phyloP scores from a whole-genome alignment of 1,139 yeast species.

The Geotrichum klebahnii region DNA sequence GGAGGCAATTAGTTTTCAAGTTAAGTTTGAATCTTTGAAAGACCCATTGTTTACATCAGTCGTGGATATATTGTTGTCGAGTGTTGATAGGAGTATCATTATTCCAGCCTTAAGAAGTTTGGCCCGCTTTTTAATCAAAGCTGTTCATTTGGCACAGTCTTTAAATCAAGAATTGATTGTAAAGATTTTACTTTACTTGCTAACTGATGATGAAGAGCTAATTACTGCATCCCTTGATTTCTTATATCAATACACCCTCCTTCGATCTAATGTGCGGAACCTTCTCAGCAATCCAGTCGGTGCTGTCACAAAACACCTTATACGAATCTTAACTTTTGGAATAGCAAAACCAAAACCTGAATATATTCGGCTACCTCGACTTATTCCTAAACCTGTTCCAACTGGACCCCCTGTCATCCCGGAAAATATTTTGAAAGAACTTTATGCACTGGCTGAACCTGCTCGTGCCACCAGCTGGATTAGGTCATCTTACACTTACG shows the following conservation, averaged over 20 bases:
- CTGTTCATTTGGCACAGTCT: slow-evolving; percentile 43
- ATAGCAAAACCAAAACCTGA: slow-evolving; percentile 38
- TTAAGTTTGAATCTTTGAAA: slow-evolving; percentile 62
- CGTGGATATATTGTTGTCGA: slow-evolving; percentile 24
- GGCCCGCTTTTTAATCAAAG: slow-evolving; percentile 41
- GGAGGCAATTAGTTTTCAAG: slow-evolving; percentile 79
- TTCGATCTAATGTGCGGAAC: slow-evolving; percentile 41
- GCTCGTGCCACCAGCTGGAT: slow-evolving; percentile 92
- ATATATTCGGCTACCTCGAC: slow-evolving; percentile 40
- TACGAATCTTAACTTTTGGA: slow-evolving; percentile 53
- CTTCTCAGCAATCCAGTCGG: slow-evolving; percentile 43
- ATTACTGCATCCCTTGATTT: slow-evolving; percentile 63
- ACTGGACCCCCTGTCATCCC: slow-evolving; percentile 66
- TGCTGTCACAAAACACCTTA: slow-evolving; percentile 48
- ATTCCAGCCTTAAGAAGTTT: slow-evolving; percentile 41
- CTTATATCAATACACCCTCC: slow-evolving; percentile 59
- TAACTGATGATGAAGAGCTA: slow-evolving; percentile 54
- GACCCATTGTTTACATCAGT: slow-evolving; percentile 38
- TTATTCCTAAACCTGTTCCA: slow-evolving; percentile 42
- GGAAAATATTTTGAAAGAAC: slow-evolving; percentile 53
- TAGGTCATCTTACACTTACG: slow-evolving; percentile 83
- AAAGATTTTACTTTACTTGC: slow-evolving; percentile 46
- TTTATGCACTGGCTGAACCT: slow-evolving; percentile 74
- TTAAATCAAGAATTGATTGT: slow-evolving; percentile 18
- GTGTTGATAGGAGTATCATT: slow-evolving; percentile 40